Evolutionary conservation across 805 yeast genomes (phyloP).

Genomic region (Cyberlindnera subsufficiens): DNA sequence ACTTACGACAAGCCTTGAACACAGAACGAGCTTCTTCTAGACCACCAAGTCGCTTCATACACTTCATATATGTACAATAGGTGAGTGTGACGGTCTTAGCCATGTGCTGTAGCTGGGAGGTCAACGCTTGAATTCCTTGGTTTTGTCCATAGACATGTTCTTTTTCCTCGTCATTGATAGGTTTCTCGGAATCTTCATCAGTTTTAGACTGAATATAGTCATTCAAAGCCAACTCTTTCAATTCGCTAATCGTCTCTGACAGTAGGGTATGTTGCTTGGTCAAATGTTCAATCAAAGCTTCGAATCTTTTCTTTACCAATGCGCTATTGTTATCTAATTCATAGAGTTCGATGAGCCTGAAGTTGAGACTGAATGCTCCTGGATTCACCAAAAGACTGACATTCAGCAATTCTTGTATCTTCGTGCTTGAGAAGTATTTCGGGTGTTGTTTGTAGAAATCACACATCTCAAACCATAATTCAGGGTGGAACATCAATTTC

Average conservation of each 20-base stretch:
- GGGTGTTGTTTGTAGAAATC: conserved; percentile 26
- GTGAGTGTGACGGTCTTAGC: conserved; percentile 51
- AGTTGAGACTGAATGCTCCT: conserved; percentile 57
- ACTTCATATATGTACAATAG: conserved; percentile 64
- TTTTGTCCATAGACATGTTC: conserved; percentile 4
- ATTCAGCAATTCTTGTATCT: conserved; percentile 38
- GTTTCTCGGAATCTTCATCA: conserved; percentile 9
- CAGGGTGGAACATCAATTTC: conserved; percentile 58
- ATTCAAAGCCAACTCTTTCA: conserved; percentile 3
- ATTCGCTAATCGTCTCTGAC: conserved; percentile 10
- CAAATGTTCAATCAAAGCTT: conserved; percentile 36
- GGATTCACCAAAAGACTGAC: conserved; percentile 64
- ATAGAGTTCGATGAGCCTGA: conserved; percentile 60
- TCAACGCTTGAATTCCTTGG: conserved; percentile 8
- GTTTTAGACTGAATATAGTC: not conserved
- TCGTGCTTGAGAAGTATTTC: conserved; percentile 7
- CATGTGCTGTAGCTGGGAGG: conserved; percentile 8
- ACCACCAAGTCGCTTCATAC: conserved; percentile 62
- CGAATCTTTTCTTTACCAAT: conserved; percentile 45
- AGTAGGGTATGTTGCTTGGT: not conserved
- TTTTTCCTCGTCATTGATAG: conserved; percentile 9
- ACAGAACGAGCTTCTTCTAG: conserved; percentile 66
- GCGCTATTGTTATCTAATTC: conserved; percentile 52
- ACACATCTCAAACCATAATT: conserved; percentile 66
- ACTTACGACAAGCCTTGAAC: conserved; percentile 62